Evolutionary conservation across 768 basidiomycete genomes (phyloP), one percentile per base, ranked within the genome.

Genomic region (Pilatotrama ljubarskyi): DNA sequence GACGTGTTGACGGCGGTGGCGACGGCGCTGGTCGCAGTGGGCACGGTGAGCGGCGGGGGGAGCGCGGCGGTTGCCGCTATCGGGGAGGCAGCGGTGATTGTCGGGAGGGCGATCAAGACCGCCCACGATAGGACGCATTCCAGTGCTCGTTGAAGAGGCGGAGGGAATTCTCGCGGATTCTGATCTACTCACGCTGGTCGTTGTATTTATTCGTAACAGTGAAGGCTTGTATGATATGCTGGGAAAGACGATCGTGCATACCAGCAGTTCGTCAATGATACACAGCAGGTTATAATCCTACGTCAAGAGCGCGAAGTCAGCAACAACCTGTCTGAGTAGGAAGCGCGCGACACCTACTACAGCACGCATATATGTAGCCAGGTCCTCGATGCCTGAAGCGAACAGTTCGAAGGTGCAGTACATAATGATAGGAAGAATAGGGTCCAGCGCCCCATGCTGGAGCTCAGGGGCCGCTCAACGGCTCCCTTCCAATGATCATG

Each of bases 1-100:
- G 61, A 63, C 41, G 61, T 55, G 13, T 24, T 63, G 17, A 63
- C 61, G 1, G 61, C 61, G 24, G 52, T 63, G 42, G 61, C 56
- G 40, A 48, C 61, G 35, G 53, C 51, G 10, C 47, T 63, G 10
- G 56, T 63, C 25, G 61, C 61, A 20, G 61, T 58, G n/a, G 61
- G 61, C 0, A 63, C 55, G 13, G 41, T 63, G 3, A 52, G 43
- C 24, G 37, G 24, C 6, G 61, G 61, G 2, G 61, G 56, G 11
- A 42, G 44, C 37, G 48, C 61, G 10, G 56, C 61, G 11, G 52
- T 63, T 24, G 61, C 61, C 2, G 61, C 61, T 5, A 53, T 63
- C 25, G 61, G 61, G 29, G 61, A 63, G 55, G 61, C 56, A 2
- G 61, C 56, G 18, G 51, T 63, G 13, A 51, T 58, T 4, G 51